Evolutionary conservation across 2,329 filamentous ascomycete species (phyloP).

Genomic region (Colletotrichum neosansevieriae): DNA sequence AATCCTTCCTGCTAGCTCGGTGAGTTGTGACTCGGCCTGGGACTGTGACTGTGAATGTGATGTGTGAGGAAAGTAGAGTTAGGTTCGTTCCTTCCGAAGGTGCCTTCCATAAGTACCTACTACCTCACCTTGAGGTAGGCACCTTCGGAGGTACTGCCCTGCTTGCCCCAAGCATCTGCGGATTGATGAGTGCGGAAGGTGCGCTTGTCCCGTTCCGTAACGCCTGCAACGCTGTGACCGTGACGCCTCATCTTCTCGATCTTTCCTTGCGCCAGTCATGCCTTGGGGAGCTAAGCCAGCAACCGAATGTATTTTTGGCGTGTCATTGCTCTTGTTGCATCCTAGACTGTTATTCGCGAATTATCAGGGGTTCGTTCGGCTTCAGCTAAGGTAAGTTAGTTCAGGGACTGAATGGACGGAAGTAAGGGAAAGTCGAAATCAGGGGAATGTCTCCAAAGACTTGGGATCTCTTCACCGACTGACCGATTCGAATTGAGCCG

Average conservation of each 20-base stretch:
- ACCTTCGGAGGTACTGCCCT: neutral
- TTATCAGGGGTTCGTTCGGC: constrained; percentile 8
- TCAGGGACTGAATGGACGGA: neutral
- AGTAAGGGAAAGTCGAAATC: too few relatives aligned
- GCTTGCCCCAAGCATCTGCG: too few relatives aligned
- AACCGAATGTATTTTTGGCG: constrained; percentile 34
- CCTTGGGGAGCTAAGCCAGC: neutral
- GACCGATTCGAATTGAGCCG: constrained; percentile 8
- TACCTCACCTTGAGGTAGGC: neutral
- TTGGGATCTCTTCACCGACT: neutral
- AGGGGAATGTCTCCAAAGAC: too few relatives aligned
- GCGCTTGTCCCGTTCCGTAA: constrained; percentile 37
- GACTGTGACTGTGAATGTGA: neutral
- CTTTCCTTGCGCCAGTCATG: constrained; percentile 17
- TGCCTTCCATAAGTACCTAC: too few relatives aligned
- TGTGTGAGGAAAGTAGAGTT: neutral
- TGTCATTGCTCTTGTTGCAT: constrained; percentile 19
- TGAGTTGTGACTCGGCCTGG: too few relatives aligned
- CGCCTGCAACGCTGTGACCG: constrained; percentile 37
- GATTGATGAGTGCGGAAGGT: constrained; percentile 8
- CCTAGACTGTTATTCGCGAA: neutral
- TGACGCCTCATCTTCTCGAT: constrained; percentile 31
- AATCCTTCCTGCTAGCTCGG: too few relatives aligned
- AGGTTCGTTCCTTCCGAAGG: neutral
- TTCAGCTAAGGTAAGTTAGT: too few relatives aligned